phyloP scores from a whole-genome alignment of 345 rosid genomes.

The Euphorbia peplus region DNA sequence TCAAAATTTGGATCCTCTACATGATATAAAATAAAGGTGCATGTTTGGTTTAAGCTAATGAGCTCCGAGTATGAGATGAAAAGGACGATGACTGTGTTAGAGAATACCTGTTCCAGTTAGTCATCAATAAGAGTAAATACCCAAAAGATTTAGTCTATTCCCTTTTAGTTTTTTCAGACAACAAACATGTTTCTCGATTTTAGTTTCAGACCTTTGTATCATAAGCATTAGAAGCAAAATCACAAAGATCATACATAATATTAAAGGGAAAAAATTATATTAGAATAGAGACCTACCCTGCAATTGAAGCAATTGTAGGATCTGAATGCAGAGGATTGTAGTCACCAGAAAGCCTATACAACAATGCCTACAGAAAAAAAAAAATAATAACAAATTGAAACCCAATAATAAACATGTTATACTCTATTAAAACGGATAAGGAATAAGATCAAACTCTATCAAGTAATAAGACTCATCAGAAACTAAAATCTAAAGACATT shows the following conservation, averaged over 20 bases:
- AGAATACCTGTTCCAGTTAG: too few species aligned
- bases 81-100: neutral
- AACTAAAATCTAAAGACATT: neutral
- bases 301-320: conserved; percentile 64
- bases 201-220: neutral
- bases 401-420: conserved; percentile 6
- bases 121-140: neutral
- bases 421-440: neutral
- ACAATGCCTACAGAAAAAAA: conserved; percentile 63
- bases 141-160: neutral
- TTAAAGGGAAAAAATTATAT: neutral
- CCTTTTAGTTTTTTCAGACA: neutral
- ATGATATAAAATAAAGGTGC: neutral
- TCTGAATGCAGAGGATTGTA: conserved; percentile 95
- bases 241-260: neutral
- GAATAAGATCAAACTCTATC: neutral
- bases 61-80: neutral
- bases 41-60: neutral
- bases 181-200: neutral
- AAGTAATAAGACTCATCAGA: neutral
- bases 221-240: neutral
- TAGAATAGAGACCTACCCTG: conserved; percentile 58
- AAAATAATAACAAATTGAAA: too few species aligned
- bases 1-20: neutral
- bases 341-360: conserved; percentile 92